Evolutionary conservation across 2,329 filamentous ascomycete species (phyloP).

Genomic region (Aspergillus cejpii): DNA sequence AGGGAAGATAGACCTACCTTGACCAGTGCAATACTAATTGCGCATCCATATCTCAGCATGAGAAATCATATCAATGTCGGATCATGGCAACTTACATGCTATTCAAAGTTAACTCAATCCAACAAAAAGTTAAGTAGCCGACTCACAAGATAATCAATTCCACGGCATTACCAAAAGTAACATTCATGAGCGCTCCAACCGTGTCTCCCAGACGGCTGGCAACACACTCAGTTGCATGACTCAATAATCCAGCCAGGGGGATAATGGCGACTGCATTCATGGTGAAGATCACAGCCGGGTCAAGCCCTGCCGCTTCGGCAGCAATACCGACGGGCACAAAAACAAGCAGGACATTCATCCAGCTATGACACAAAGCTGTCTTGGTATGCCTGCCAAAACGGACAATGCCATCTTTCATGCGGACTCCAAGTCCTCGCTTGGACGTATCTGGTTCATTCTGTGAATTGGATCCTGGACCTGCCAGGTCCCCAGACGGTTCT

Average conservation of each 20-base stretch:
- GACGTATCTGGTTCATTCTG: slow-evolving; percentile 16
- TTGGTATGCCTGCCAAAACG: slow-evolving; percentile 33
- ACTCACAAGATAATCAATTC: slow-evolving; percentile 65
- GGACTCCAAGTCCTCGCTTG: slow-evolving; percentile 21
- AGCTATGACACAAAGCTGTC: slow-evolving; percentile 34
- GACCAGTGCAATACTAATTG: slow-evolving; percentile 62
- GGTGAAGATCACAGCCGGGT: slow-evolving; percentile 60
- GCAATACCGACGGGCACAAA: slow-evolving; percentile 40
- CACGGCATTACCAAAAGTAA: slow-evolving; percentile 72
- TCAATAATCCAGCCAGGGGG: slow-evolving; percentile 64
- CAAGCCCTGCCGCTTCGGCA: slow-evolving; percentile 37
- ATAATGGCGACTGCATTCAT: slow-evolving; percentile 71
- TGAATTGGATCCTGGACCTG: slow-evolving; percentile 13
- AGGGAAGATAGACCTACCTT: slow-evolving; percentile 45
- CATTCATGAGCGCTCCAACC: slow-evolving; percentile 65
- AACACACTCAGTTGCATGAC: slow-evolving; percentile 68
- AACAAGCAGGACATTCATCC: slow-evolving; percentile 40
- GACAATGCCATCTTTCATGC: slow-evolving; percentile 27
- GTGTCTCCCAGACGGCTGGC: slow-evolving; percentile 66
- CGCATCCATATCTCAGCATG: neutral
- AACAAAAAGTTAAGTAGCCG: slow-evolving; percentile 22
- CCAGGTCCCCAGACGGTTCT: slow-evolving; percentile 11
- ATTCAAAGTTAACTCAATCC: slow-evolving; percentile 8
- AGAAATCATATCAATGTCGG: neutral
- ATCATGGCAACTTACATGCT: slow-evolving; percentile 55